phyloP scores from a whole-genome alignment of 2,329 filamentous ascomycete species.

The Aureobasidium sp. region DNA sequence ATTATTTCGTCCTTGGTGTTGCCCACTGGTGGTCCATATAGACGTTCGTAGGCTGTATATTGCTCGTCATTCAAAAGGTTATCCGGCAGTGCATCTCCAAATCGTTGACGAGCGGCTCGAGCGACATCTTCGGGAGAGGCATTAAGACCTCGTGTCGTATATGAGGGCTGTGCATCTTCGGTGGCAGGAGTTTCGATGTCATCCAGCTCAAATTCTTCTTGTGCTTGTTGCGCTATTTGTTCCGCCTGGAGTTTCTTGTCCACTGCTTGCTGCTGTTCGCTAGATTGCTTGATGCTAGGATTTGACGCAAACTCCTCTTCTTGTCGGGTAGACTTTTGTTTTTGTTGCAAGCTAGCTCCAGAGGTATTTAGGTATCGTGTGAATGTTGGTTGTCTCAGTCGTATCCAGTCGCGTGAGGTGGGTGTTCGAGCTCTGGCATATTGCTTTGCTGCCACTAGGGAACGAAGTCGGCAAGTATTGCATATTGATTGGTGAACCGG shows the following conservation, averaged over 20 bases:
- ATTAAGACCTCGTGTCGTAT: not conserved
- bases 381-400: not conserved
- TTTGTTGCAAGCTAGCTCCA: not conserved
- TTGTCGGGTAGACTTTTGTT: not conserved
- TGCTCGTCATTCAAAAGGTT: conserved; percentile 64
- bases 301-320: not conserved
- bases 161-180: conserved; percentile 31
- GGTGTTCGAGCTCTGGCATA: conserved; percentile 11
- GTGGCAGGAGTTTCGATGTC: not conserved
- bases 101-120: conserved; percentile 64
- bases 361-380: not conserved
- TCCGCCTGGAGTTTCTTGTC: not conserved
- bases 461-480: conserved; percentile 13
- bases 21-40: conserved; percentile 71
- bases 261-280: not conserved
- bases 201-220: conserved; percentile 7
- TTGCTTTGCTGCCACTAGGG: conserved; percentile 15
- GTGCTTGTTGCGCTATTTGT: not conserved
- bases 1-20: conserved; percentile 51
- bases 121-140: conserved; percentile 52
- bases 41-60: conserved; percentile 65
- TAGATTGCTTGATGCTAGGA: not conserved
- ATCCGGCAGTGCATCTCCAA: conserved; percentile 69
- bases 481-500: conserved; percentile 14
- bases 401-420: conserved; percentile 4